Evolutionary conservation across 192 early-diverging fungal species (phyloP).

Genomic region (Coemansia sp.): DNA sequence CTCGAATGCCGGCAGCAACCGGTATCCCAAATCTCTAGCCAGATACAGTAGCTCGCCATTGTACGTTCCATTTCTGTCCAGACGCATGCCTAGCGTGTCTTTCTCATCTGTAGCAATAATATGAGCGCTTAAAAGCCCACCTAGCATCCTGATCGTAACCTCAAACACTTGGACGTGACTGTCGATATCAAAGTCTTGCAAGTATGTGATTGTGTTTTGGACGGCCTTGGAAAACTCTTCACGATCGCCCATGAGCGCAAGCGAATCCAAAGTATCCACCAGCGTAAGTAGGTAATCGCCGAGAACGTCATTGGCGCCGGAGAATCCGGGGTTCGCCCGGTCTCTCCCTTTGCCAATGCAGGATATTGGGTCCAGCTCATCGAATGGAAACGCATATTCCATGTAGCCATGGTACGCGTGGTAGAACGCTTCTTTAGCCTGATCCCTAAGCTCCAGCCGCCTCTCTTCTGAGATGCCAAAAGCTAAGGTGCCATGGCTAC

Average conservation of each 20-base stretch:
- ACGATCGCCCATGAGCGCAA: slow-evolving; percentile 75
- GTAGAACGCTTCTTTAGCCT: slow-evolving; percentile 61
- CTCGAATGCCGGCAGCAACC: slow-evolving; percentile 88
- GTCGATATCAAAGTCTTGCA: slow-evolving; percentile 77
- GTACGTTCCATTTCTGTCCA: slow-evolving; percentile 59
- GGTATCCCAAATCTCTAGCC: slow-evolving; percentile 79
- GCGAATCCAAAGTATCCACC: slow-evolving; percentile 86
- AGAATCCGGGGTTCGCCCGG: slow-evolving; percentile 56
- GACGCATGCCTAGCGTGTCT: slow-evolving; percentile 61
- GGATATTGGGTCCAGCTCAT: slow-evolving; percentile 87
- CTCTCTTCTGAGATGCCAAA: slow-evolving; percentile 40
- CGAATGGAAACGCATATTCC: slow-evolving; percentile 83
- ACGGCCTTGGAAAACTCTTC: slow-evolving; percentile 69
- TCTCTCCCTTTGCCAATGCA: slow-evolving; percentile 80
- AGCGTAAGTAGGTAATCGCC: slow-evolving; percentile 94
- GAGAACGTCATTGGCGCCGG: slow-evolving; percentile 85
- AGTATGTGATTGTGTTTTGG: slow-evolving; percentile 61
- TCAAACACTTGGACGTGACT: slow-evolving; percentile 95
- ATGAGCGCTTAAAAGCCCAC: slow-evolving; percentile 88
- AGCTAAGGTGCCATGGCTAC: slow-evolving; percentile 1
- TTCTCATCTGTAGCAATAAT: slow-evolving; percentile 73
- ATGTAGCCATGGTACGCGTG: slow-evolving; percentile 83
- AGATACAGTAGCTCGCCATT: slow-evolving; percentile 76
- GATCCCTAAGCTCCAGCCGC: slow-evolving; percentile 30
- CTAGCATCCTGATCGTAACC: slow-evolving; percentile 88